Evolutionary conservation across 176 grass and related monocot genomes (phyloP).

Genomic region (Calamus simplicifolius): DNA sequence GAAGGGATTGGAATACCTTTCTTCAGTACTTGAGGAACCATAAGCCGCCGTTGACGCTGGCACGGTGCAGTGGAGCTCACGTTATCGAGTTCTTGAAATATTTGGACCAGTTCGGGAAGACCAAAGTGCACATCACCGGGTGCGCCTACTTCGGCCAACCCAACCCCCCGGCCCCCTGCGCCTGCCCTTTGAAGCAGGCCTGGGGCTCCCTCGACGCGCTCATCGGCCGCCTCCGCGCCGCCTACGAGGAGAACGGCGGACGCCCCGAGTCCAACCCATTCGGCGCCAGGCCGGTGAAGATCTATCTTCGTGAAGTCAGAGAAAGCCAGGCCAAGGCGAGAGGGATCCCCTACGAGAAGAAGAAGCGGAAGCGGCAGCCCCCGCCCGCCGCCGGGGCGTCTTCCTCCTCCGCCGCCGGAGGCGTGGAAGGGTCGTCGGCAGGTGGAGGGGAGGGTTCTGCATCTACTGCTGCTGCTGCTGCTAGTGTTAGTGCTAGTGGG

Average conservation of each 20-base stretch:
- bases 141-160: constrained; percentile 75
- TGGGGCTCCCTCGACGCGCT: constrained; percentile 94
- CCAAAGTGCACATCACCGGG: constrained; percentile 68
- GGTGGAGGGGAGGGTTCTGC: background rate
- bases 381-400: background rate
- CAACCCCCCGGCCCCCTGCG: constrained; percentile 44
- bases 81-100: constrained; percentile 89
- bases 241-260: constrained; percentile 82
- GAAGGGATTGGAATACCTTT: constrained; percentile 94
- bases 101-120: constrained; percentile 94
- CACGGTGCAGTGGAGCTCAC: constrained; percentile 60
- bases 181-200: constrained; percentile 67
- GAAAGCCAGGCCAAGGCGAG: constrained; percentile 76
- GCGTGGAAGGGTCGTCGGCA: background rate
- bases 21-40: constrained; percentile 84
- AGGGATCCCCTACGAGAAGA: constrained; percentile 86
- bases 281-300: constrained; percentile 53
- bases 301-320: constrained; percentile 76
- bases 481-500: background rate
- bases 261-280: constrained; percentile 78
- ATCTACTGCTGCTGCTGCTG: too few relatives aligned
- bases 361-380: constrained; percentile 50
- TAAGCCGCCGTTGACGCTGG: constrained; percentile 70
- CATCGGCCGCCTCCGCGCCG: constrained; percentile 81
- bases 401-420: background rate